Evolutionary conservation across 1,284 basidiomycete species (phyloP).

Genomic region (Pyrrhoderma noxium): DNA sequence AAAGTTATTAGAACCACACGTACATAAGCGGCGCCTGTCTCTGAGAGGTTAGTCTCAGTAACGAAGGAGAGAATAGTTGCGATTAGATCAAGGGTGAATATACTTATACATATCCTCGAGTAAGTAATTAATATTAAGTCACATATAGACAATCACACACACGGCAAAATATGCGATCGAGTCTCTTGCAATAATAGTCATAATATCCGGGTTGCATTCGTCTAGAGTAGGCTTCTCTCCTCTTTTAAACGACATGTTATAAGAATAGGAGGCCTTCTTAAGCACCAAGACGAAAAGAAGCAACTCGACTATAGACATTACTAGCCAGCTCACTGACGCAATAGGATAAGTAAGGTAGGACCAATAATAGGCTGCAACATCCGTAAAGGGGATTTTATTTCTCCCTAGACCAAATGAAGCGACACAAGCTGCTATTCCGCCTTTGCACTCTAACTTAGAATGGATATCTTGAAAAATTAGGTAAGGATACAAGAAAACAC

Average conservation of each 20-base stretch:
- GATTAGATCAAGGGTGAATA: background rate
- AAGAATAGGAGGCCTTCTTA: background rate
- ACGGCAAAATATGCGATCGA: slow-evolving; percentile 6
- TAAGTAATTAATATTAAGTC: background rate
- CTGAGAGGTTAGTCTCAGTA: background rate
- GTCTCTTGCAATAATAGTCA: slow-evolving; percentile 7
- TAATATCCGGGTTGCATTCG: background rate
- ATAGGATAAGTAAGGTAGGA: background rate
- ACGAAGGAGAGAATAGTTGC: background rate
- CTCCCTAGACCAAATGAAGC: too few species aligned
- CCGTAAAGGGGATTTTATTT: background rate
- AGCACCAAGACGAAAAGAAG: slow-evolving; percentile 6
- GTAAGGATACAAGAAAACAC: too few species aligned
- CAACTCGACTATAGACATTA: slow-evolving; percentile 2
- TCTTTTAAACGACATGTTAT: background rate
- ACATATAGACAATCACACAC: background rate
- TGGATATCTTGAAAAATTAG: too few species aligned
- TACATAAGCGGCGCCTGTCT: too few species aligned
- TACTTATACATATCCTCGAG: background rate
- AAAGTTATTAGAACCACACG: too few species aligned
- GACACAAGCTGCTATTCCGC: too few species aligned
- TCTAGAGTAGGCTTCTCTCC: too few species aligned
- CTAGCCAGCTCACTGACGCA: background rate
- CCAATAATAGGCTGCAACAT: background rate
- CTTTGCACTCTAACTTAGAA: too few species aligned